phyloP scores from a whole-genome alignment of 805 yeast species.

The Barnettozyma vustinii region DNA sequence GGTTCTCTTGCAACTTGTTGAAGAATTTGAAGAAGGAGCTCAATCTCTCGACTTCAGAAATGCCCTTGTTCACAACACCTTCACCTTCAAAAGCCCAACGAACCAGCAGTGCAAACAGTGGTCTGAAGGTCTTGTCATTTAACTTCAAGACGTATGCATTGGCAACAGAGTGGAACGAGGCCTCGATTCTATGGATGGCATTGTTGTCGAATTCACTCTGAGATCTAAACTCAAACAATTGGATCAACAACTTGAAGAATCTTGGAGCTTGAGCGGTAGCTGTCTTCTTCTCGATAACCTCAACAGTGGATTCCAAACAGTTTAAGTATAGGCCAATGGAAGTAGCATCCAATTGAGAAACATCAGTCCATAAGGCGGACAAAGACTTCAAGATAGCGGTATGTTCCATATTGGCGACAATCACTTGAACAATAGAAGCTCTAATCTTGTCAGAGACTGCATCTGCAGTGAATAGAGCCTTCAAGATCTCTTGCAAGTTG shows the following conservation, averaged over 20 bases:
- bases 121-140: constrained; percentile 91
- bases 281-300: constrained; percentile 62
- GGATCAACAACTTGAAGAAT: constrained; percentile 64
- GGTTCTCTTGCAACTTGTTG: constrained; percentile 74
- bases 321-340: constrained; percentile 69
- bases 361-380: constrained; percentile 54
- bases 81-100: constrained; percentile 93
- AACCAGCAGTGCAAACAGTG: constrained; percentile 77
- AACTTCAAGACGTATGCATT: constrained; percentile 79
- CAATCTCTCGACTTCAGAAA: constrained; percentile 51
- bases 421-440: constrained; percentile 53
- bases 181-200: constrained; percentile 76
- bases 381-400: constrained; percentile 57
- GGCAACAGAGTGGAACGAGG: constrained; percentile 67
- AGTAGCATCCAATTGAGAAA: constrained; percentile 32
- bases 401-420: constrained; percentile 64
- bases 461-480: constrained; percentile 50
- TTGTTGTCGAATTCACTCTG: constrained; percentile 57
- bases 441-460: constrained; percentile 56
- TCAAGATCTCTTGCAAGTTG: constrained; percentile 56
- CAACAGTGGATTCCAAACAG: constrained; percentile 60
- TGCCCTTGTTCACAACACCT: constrained; percentile 43
- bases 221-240: constrained; percentile 66
- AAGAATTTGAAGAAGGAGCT: constrained; percentile 80
- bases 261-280: constrained; percentile 65